A percentile compares a stretch with the other conserved stretches of the same genome.
phyloP scores from a whole-genome alignment of 441 rosid genomes.

The Croton setiger region DNA sequence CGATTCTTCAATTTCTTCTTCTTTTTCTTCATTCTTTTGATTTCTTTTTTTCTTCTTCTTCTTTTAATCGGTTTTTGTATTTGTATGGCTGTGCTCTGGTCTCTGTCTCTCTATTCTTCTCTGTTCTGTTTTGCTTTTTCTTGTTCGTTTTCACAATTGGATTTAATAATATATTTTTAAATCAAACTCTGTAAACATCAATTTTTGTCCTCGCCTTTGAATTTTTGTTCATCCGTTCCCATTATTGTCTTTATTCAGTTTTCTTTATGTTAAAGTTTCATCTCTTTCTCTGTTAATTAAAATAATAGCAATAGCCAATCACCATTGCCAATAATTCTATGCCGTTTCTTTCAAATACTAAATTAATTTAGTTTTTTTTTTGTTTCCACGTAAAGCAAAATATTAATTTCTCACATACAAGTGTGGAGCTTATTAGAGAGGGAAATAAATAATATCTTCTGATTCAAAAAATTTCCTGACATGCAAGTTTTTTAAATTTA shows the following conservation, averaged over 20 bases:
- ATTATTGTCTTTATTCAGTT: slow-evolving; percentile 9
- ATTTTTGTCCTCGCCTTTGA: background rate
- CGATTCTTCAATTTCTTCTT: too few species aligned
- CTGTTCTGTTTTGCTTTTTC: background rate
- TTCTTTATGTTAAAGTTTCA: slow-evolving; percentile 18
- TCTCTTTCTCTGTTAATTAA: slow-evolving; percentile 3
- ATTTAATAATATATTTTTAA: background rate
- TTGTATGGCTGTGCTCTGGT: background rate
- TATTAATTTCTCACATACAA: background rate
- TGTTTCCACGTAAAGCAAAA: too few species aligned
- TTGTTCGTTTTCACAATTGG: slow-evolving; percentile 9
- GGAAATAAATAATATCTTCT: background rate
- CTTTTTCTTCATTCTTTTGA: too few species aligned
- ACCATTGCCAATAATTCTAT: too few species aligned
- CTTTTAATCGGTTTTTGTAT: background rate
- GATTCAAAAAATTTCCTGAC: background rate
- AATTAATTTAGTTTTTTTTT: too few species aligned
- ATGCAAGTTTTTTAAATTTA: background rate
- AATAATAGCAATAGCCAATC: background rate
- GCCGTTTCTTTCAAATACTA: too few species aligned
- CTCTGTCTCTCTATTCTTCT: background rate
- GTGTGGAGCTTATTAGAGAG: background rate
- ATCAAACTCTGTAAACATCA: background rate
- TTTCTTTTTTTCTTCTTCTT: background rate
- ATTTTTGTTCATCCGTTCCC: background rate